Conservation (phyloP, 169 alveolate genomes). For the Eimeria zaria region DNA sequence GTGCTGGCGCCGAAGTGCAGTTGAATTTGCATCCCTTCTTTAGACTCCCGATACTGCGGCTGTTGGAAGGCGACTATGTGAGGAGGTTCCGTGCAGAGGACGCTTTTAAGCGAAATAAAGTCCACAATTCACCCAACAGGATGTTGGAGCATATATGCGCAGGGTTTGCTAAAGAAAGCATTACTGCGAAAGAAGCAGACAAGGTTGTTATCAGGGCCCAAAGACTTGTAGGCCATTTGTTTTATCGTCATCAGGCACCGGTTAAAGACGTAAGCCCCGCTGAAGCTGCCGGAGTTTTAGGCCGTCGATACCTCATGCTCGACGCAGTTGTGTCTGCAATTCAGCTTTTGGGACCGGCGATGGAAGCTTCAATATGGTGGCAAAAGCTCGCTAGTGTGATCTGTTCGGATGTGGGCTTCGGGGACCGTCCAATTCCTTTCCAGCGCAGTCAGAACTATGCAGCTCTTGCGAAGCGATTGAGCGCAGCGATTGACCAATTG, state of each 20-base stretch:
- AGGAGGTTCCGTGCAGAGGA: neutral
- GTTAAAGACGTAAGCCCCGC: neutral
- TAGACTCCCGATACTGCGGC: neutral
- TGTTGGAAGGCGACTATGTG: neutral
- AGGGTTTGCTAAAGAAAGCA: neutral
- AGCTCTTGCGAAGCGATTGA: neutral
- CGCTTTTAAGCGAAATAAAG: neutral
- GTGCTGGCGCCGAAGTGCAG: too few species aligned
- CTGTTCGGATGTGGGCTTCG: neutral
- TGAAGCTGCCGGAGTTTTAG: neutral
- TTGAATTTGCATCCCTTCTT: neutral
- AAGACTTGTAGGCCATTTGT: neutral
- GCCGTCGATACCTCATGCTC: neutral
- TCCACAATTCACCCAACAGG: neutral
- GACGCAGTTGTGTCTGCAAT: neutral
- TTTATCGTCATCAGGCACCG: neutral
- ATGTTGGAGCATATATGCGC: neutral
- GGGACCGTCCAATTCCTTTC: neutral
- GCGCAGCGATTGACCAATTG: neutral
- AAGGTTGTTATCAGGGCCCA: neutral
- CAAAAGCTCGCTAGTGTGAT: neutral
- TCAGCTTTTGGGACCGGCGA: constrained; percentile 14
- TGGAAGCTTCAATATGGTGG: neutral
- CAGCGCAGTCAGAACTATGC: neutral
- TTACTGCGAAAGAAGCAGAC: neutral